phyloP scores from a whole-genome alignment of 148 eudicot genomes.

The Camellia granthamiana region DNA sequence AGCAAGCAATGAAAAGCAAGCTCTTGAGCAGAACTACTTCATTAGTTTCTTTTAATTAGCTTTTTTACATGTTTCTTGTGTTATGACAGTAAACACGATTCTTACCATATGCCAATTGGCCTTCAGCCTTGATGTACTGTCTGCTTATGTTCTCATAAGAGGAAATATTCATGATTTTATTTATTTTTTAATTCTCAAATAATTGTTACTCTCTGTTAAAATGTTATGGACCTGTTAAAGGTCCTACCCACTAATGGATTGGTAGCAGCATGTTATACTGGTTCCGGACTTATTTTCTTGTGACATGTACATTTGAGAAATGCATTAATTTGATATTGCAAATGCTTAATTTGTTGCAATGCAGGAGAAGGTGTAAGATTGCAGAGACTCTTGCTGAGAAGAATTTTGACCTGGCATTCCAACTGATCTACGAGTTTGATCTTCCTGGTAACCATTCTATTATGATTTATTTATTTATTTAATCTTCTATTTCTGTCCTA shows the following conservation, averaged over 20 bases:
- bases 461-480: background rate
- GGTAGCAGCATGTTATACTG: background rate
- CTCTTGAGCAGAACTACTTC: background rate
- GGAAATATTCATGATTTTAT: background rate
- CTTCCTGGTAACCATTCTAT: conserved; percentile 64
- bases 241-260: background rate
- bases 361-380: conserved; percentile 90
- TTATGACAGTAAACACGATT: background rate
- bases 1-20: background rate
- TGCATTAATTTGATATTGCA: background rate
- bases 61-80: background rate
- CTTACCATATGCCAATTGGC: background rate
- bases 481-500: background rate
- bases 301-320: background rate
- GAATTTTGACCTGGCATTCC: conserved; percentile 90
- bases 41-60: conserved; percentile 9
- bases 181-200: background rate
- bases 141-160: background rate
- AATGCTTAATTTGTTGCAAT: conserved; percentile 20
- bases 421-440: conserved; percentile 72
- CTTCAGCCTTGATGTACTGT: background rate
- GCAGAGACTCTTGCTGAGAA: conserved; percentile 95
- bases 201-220: background rate
- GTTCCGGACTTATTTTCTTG: background rate
- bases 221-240: background rate